Percentiles rank a stretch among this genome's conserved stretches.
Evolutionary conservation across 2,329 filamentous ascomycete genomes (phyloP).

Genomic region (Pseudogymnoascus sp.): DNA sequence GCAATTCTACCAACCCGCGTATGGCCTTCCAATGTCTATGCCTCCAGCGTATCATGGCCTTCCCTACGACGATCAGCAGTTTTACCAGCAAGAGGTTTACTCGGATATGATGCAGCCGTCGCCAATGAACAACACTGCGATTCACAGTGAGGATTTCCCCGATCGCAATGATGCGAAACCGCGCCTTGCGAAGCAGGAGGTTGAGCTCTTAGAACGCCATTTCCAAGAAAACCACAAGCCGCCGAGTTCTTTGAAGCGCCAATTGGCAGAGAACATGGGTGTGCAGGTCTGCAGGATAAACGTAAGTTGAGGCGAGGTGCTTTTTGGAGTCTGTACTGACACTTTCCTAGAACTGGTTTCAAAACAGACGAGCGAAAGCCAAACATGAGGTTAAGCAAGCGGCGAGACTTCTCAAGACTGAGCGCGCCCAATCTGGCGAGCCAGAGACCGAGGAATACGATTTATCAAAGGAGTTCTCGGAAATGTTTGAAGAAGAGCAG

Average conservation of each 20-base stretch:
- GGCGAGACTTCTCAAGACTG: slow-evolving; percentile 39
- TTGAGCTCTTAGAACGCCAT: slow-evolving; percentile 53
- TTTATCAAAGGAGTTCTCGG: slow-evolving; percentile 10
- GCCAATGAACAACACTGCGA: neutral
- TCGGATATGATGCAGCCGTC: slow-evolving; percentile 8
- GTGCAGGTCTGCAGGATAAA: slow-evolving; percentile 61
- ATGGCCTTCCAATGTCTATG: neutral
- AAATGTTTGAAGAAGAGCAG: slow-evolving; percentile 13
- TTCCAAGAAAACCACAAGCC: slow-evolving; percentile 61
- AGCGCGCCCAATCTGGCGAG: slow-evolving; percentile 34
- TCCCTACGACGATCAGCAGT: neutral
- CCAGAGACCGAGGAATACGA: slow-evolving; percentile 22
- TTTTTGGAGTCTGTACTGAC: slow-evolving; percentile 28
- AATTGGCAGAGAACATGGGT: slow-evolving; percentile 54
- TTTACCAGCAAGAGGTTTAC: neutral
- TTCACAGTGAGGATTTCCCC: slow-evolving; percentile 6
- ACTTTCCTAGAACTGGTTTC: slow-evolving; percentile 55
- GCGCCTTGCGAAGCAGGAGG: slow-evolving; percentile 52
- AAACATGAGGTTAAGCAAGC: slow-evolving; percentile 49
- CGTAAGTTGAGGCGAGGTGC: slow-evolving; percentile 35
- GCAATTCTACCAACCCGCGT: neutral
- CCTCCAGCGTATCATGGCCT: neutral
- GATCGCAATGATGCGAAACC: slow-evolving; percentile 42
- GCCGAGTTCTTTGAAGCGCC: slow-evolving; percentile 55
- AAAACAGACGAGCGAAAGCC: slow-evolving; percentile 56